These are phyloP conservation scores for Fusarium chaquense DNA, from an alignment of 2,329 filamentous ascomycete species.

Conservation along the genomic window DNA sequence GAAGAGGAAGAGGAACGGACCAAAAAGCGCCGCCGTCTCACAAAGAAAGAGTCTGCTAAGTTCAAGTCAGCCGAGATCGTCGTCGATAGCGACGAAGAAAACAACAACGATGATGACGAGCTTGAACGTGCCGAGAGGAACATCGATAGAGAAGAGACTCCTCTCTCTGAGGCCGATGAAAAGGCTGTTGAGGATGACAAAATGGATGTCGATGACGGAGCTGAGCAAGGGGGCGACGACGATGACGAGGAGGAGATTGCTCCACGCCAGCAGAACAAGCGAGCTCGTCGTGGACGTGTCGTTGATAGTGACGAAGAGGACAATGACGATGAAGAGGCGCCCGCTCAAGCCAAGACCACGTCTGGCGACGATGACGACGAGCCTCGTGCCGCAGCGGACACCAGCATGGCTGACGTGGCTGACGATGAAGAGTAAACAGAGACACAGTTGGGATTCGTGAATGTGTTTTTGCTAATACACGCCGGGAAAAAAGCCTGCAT, in stretches of 20 bases:
- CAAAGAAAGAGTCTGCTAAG: conserved; percentile 67
- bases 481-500: conserved; percentile 7
- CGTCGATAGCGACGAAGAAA: conserved; percentile 76
- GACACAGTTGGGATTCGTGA: conserved; percentile 19
- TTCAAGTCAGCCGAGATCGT: conserved; percentile 90
- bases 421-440: conserved; percentile 48
- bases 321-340: conserved; percentile 44
- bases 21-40: conserved; percentile 72
- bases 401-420: conserved; percentile 57
- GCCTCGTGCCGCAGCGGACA: conserved; percentile 50
- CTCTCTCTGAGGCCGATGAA: conserved; percentile 54
- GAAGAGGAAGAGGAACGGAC: conserved; percentile 60
- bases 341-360: conserved; percentile 29
- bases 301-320: conserved; percentile 68
- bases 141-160: conserved; percentile 54
- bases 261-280: conserved; percentile 58
- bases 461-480: conserved; percentile 33
- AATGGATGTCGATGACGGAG: conserved; percentile 66
- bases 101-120: conserved; percentile 54
- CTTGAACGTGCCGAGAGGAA: conserved; percentile 61
- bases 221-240: conserved; percentile 56
- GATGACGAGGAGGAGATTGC: conserved; percentile 64
- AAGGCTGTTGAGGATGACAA: conserved; percentile 56
- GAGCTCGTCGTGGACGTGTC: conserved; percentile 63
- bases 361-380: conserved; percentile 47